A percentile compares a stretch with the other conserved stretches of the same genome.
These are phyloP conservation scores for Solanum medicagineum DNA, from an alignment of 257 asterid genomes.

Conservation along the genomic window DNA sequence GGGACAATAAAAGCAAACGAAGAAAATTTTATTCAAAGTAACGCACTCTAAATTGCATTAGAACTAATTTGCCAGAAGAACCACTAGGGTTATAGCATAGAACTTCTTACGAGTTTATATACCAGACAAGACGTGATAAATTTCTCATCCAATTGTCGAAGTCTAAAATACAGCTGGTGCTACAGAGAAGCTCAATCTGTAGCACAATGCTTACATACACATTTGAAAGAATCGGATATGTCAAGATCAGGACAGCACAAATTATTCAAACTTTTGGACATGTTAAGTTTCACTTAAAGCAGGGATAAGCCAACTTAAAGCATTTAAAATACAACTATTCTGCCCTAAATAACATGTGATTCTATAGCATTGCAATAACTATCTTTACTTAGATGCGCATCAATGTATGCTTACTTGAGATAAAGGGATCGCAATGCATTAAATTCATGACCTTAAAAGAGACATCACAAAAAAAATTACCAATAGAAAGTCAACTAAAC, in stretches of 20 bases:
- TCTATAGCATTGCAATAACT: background rate
- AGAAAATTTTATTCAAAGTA: background rate
- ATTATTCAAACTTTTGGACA: background rate
- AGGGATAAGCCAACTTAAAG: background rate
- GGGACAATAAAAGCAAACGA: background rate
- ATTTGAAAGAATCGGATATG: background rate
- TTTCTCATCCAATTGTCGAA: background rate
- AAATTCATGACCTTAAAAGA: background rate
- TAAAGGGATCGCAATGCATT: background rate
- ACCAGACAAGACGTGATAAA: background rate
- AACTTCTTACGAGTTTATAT: background rate
- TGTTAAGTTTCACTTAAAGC: background rate
- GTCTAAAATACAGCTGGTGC: background rate
- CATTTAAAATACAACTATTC: background rate
- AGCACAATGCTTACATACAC: background rate
- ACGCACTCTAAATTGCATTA: background rate
- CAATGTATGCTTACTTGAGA: background rate
- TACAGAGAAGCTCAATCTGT: background rate
- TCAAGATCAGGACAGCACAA: background rate
- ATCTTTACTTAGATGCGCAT: background rate
- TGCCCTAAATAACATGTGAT: background rate
- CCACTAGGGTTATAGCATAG: background rate
- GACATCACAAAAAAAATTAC: background rate
- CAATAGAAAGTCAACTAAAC: background rate
- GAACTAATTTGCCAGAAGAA: background rate